These are phyloP conservation scores for Suillus variegatus DNA, from an alignment of 768 basidiomycete species.

Conservation along the genomic window DNA sequence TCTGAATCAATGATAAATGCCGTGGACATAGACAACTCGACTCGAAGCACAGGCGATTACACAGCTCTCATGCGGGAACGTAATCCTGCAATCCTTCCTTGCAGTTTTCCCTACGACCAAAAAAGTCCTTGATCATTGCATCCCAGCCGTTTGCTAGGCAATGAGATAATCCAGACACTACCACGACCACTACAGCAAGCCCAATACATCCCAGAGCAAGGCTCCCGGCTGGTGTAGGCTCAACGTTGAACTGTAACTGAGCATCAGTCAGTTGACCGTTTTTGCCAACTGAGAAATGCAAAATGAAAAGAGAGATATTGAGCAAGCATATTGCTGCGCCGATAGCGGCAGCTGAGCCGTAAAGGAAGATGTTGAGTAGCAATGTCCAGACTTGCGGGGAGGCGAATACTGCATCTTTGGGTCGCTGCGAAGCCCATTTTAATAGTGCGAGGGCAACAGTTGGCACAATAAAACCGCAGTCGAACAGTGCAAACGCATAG, in stretches of 20 bases:
- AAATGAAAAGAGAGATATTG: conserved; percentile 10
- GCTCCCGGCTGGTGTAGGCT: conserved; percentile 11
- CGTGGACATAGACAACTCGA: not conserved
- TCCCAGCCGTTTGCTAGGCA: conserved; percentile 4
- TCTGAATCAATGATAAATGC: too few species aligned
- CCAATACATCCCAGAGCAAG: conserved; percentile 9
- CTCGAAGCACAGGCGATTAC: not conserved
- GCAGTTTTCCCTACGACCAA: not conserved
- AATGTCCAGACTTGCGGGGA: conserved; percentile 28
- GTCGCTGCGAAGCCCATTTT: conserved; percentile 21
- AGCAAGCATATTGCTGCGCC: conserved; percentile 11
- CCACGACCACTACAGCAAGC: not conserved
- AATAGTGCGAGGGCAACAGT: conserved; percentile 21
- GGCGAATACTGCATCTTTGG: conserved; percentile 23
- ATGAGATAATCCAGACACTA: not conserved
- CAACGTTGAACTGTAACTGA: not conserved
- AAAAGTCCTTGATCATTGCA: conserved; percentile 7
- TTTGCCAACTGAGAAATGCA: conserved; percentile 5
- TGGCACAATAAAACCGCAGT: conserved; percentile 26
- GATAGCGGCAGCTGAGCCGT: conserved; percentile 9
- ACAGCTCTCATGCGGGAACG: conserved; percentile 2
- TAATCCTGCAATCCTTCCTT: conserved; percentile 1
- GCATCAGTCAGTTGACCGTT: conserved; percentile 6
- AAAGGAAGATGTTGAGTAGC: conserved; percentile 10
- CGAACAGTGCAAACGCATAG: conserved; percentile 30